These are phyloP conservation scores for Saccharomycopsis sp. DNA, from an alignment of 805 yeast species.

Conservation along the genomic window DNA sequence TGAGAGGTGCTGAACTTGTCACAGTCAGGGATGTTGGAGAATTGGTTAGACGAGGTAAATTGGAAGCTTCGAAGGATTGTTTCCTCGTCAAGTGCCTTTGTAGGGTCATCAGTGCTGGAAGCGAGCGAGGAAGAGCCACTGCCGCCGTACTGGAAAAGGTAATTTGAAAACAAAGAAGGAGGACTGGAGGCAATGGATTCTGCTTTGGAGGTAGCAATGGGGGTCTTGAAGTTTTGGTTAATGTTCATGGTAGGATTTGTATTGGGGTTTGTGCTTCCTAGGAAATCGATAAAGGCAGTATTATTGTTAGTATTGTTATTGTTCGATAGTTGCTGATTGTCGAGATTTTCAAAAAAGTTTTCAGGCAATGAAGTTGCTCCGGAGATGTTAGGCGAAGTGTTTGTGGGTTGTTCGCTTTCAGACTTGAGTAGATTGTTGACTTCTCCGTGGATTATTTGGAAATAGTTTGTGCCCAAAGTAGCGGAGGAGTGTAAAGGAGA, in stretches of 20 bases:
- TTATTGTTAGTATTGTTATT: too few species aligned
- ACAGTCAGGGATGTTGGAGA: constrained; percentile 8
- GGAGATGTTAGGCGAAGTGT: too few species aligned
- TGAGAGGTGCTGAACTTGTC: constrained; percentile 8
- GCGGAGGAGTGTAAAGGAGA: too few species aligned
- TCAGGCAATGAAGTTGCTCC: too few species aligned
- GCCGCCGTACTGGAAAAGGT: too few species aligned
- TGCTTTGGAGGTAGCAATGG: not conserved
- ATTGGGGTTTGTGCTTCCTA: too few species aligned
- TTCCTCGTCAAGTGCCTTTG: constrained; percentile 6
- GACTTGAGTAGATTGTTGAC: constrained; percentile 4
- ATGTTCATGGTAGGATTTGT: too few species aligned
- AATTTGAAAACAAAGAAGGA: constrained; percentile 9
- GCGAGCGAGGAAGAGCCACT: constrained; percentile 3
- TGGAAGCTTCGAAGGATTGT: constrained; percentile 14
- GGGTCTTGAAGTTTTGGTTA: too few species aligned
- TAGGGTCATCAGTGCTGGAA: constrained; percentile 3
- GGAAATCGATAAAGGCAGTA: too few species aligned
- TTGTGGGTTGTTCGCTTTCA: too few species aligned
- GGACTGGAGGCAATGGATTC: constrained; percentile 4
- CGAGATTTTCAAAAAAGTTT: not conserved
- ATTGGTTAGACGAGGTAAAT: constrained; percentile 8
- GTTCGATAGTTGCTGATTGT: not conserved
- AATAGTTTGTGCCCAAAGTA: constrained; percentile 16
- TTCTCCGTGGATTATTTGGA: constrained; percentile 12